A percentile compares a stretch with the other conserved stretches of the same genome.
Evolutionary conservation across 2,329 filamentous ascomycete genomes (phyloP).

Genomic region (Paracorniculantispora psalliotae): DNA sequence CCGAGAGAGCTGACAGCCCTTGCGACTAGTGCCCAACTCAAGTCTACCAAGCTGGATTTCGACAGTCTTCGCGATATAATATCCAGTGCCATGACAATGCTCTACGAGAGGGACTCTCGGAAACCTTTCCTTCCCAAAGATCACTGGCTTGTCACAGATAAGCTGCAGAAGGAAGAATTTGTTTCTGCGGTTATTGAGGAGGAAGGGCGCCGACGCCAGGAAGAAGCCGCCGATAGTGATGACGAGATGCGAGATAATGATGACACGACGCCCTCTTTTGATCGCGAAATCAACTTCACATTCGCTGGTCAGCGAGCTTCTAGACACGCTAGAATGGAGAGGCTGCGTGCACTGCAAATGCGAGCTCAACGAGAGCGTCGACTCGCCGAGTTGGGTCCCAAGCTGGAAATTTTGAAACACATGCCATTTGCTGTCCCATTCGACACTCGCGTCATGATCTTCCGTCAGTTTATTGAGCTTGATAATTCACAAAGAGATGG

Average conservation of each 20-base stretch:
- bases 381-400: constrained; percentile 74
- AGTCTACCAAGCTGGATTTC: constrained; percentile 51
- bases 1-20: constrained; percentile 1
- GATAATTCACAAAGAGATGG: constrained; percentile 43
- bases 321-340: constrained; percentile 60
- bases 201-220: constrained; percentile 70
- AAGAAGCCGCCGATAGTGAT: constrained; percentile 32
- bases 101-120: constrained; percentile 90
- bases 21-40: constrained; percentile 13
- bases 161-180: constrained; percentile 85
- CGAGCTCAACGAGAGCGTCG: constrained; percentile 65
- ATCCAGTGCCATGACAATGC: constrained; percentile 74
- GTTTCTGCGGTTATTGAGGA: constrained; percentile 82
- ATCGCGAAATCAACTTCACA: constrained; percentile 27
- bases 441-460: constrained; percentile 83
- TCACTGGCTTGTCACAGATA: constrained; percentile 90
- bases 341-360: constrained; percentile 58
- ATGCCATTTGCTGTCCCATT: constrained; percentile 98
- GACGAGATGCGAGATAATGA: constrained; percentile 26
- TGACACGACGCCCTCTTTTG: constrained; percentile 27
- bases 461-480: constrained; percentile 82
- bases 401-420: constrained; percentile 85
- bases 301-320: constrained; percentile 54
- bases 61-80: constrained; percentile 75
- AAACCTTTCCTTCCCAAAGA: constrained; percentile 74